These are phyloP conservation scores for Phytophthora pinifolia DNA, from an alignment of 352 stramenopile species.

Conservation along the genomic window DNA sequence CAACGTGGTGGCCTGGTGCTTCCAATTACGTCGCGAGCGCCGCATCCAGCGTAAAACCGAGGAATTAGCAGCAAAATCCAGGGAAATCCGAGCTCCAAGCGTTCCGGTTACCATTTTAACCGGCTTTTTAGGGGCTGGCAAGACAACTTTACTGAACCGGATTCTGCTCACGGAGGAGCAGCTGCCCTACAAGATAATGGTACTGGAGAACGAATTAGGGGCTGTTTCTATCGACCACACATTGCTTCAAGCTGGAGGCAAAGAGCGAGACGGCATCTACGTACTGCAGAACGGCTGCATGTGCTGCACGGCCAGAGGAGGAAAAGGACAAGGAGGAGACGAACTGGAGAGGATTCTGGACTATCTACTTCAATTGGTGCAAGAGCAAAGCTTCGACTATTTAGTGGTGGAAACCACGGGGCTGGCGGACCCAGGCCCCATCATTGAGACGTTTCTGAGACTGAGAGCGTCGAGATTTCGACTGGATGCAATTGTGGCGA, in stretches of 20 bases:
- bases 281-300: conserved; percentile 98
- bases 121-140: conserved; percentile 93
- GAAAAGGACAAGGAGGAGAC: conserved; percentile 82
- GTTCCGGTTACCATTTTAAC: conserved; percentile 94
- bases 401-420: conserved; percentile 98
- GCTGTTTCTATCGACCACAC: conserved; percentile 72
- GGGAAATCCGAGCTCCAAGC: background rate
- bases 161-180: conserved; percentile 86
- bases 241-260: conserved; percentile 37
- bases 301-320: conserved; percentile 93
- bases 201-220: conserved; percentile 91
- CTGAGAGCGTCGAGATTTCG: conserved; percentile 88
- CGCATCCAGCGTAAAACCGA: conserved; percentile 66
- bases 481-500: conserved; percentile 95
- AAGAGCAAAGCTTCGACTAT: conserved; percentile 93
- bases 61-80: conserved; percentile 30
- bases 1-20: conserved; percentile 63
- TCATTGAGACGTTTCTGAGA: conserved; percentile 97
- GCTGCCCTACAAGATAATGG: conserved; percentile 93
- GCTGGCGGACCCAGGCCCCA: conserved; percentile 95
- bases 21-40: conserved; percentile 60
- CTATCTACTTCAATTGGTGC: conserved; percentile 63
- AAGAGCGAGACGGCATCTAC: conserved; percentile 88
- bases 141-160: conserved; percentile 96
- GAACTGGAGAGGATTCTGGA: conserved; percentile 93